Evolutionary conservation across 306 rosid species (phyloP), one percentile per base, ranked within the genome.

Genomic region (Cyclanthera cordifolia): DNA sequence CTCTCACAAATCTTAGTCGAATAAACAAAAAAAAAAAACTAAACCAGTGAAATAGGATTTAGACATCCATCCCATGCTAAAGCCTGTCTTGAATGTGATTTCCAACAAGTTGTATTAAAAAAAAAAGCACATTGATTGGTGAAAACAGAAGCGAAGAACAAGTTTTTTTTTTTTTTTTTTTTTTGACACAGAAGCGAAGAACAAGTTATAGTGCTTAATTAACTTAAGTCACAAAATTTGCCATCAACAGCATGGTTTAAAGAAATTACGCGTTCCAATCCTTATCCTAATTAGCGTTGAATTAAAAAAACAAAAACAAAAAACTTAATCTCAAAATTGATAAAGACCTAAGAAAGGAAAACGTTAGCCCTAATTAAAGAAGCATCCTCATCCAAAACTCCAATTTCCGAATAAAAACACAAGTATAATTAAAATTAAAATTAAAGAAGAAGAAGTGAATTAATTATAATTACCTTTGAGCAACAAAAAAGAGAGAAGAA

Each of bases 381-480:
- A 59, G 3, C 5, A 52, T 20, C 56, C 56, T 52, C 56, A 52
- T 19, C 56, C 21, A 32, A n/a, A 59, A 20, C 23, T 30, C 45
- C 41, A 28, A 28, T 13, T 55, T 15, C 39, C 39, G 39, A 25
- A 55, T 4, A 14, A 55, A 55, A 0, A 25, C 3, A 23, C 2
- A 54, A 54, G 13, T 25, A 27, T 1, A 51, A 19, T 10, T 20
- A 20, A 20, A 52, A 52, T 24, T 54, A 27, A 25, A 4, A 20
- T 23, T 1, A 3, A 45, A 58, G 11, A 57, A 7, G 7, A 47
- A 15, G 20, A 15, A 3, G 5, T 48, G 6, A 60, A 61, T 17
- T 8, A 37, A 20, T 69, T 24, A 92, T 8, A 37, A 20, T 69
- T 24, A 92, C 96, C 96, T 82, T 75, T 81, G 74, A n/a, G 96